Evolutionary conservation across 495 filamentous ascomycete species (phyloP).

Genomic region (Aspergillus homomorphus): DNA sequence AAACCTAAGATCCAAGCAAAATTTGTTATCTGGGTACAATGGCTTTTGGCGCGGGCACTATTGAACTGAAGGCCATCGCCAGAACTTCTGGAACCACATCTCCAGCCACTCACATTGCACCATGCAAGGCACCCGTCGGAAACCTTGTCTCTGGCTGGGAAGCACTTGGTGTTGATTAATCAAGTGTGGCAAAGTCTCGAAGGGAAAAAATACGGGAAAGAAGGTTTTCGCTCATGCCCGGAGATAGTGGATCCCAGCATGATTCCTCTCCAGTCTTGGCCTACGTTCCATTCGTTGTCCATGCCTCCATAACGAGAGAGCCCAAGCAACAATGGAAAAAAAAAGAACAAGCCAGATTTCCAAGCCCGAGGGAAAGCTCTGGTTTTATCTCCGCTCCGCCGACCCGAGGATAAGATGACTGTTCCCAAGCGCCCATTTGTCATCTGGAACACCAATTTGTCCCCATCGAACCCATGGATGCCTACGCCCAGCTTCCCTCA

Average conservation of each 20-base stretch:
- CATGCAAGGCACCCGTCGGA: neutral
- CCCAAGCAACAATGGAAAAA: neutral
- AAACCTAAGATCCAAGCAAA: constrained; percentile 2
- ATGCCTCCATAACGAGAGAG: no score
- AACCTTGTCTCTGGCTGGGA: neutral
- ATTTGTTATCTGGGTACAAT: neutral
- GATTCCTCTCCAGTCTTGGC: constrained; percentile 2
- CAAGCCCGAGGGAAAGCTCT: neutral
- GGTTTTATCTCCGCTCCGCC: constrained; percentile 14
- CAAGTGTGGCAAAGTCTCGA: neutral
- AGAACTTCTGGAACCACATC: constrained; percentile 5
- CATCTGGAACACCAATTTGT: neutral
- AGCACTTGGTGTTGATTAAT: neutral
- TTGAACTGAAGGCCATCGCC: neutral
- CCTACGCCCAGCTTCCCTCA: neutral
- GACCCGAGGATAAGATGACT: constrained; percentile 3
- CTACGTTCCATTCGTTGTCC: neutral
- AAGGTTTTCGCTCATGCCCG: neutral
- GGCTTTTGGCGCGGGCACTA: neutral
- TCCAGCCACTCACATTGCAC: neutral
- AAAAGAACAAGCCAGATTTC: neutral
- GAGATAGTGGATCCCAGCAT: neutral
- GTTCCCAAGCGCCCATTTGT: neutral
- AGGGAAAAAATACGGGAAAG: neutral
- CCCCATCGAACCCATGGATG: neutral